Base-by-base conservation (phyloP, 208 protist species). In the Blechomonas ayalai region DNA sequence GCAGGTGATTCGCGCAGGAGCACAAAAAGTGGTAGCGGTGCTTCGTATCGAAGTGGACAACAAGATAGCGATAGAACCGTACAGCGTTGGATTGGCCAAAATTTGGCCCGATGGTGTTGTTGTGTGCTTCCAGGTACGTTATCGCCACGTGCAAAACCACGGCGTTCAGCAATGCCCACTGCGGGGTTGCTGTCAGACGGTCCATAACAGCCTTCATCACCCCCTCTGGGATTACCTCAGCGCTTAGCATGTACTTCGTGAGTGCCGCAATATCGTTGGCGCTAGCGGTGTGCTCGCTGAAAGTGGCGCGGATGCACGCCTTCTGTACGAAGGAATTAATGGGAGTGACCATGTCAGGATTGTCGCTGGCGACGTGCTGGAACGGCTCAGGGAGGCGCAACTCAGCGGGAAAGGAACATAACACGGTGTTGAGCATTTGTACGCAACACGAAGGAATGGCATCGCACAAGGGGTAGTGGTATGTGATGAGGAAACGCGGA, bases 401-500 rank as follows among this genome's bases (percentile, higher is more conserved):
- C 56, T 95, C 84, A 18, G 90, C 74, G 22, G 98, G 98, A 73
- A 98, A 99, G 20, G 97, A 97, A 38, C 91, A 96, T 2, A 98
- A 66, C 27, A 99, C 96, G 1, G 97, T 77, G 73, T 99, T 99
- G 24, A 97, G 75, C 52, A 99, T 55, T 75, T 99, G 98, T 24
- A 98, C 84, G 70, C 97, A 99, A 26, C 85, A 90, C 5, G 64
- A 61, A 26, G 97, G 95, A 49, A 98, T 97, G 8, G 82, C 92
- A 52, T 97, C 79, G 67, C 87, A 97, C 18, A 99, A 62, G 13
- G 68, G 69, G 52, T 98, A 96, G 76, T 99, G 97, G 62, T 98
- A 98, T 7, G 95, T 75, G 72, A 97, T 98, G 9, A 99, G 75
- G 58, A 99, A 99, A 61, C 98, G 92, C 36, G 97, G 97, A 75